Percentiles rank a stretch among this genome's conserved stretches.
Evolutionary conservation across 352 stramenopile species (phyloP).

Genomic region (Discostella stelligera): DNA sequence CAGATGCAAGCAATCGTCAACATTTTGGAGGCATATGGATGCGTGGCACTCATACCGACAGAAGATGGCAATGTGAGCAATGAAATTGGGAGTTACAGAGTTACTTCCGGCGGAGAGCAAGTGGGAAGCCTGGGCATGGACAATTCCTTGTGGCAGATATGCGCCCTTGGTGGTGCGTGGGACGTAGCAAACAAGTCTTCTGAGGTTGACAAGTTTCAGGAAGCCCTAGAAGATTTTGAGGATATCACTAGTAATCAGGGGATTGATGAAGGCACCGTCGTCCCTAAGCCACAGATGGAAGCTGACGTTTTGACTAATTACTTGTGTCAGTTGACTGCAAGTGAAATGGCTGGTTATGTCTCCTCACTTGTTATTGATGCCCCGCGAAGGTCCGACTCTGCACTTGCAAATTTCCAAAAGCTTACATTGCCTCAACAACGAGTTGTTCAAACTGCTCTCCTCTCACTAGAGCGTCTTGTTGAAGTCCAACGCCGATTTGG

Average conservation of each 20-base stretch:
- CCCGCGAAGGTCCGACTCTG: slow-evolving; percentile 38
- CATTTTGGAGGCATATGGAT: slow-evolving; percentile 70
- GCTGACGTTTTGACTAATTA: slow-evolving; percentile 47
- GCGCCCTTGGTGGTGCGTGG: slow-evolving; percentile 68
- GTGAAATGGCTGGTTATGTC: slow-evolving; percentile 75
- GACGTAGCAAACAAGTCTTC: slow-evolving; percentile 61
- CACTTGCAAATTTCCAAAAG: slow-evolving; percentile 60
- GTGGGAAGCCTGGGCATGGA: slow-evolving; percentile 73
- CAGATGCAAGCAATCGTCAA: slow-evolving; percentile 69
- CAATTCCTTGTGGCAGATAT: slow-evolving; percentile 70
- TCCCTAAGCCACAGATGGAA: slow-evolving; percentile 58
- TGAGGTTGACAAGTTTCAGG: slow-evolving; percentile 61
- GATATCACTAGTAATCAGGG: slow-evolving; percentile 9
- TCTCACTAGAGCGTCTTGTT: slow-evolving; percentile 62
- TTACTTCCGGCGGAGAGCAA: slow-evolving; percentile 63
- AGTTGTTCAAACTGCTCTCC: slow-evolving; percentile 62
- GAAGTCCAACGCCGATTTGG: slow-evolving; percentile 65
- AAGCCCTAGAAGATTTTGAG: slow-evolving; percentile 45
- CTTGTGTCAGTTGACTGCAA: slow-evolving; percentile 51
- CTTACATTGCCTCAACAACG: slow-evolving; percentile 58
- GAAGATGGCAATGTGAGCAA: slow-evolving; percentile 26
- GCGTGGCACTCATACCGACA: slow-evolving; percentile 38
- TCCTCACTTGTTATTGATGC: slow-evolving; percentile 67
- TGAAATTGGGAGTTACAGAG: slow-evolving; percentile 43
- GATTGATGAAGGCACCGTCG: slow-evolving; percentile 17